Percentiles rank a stretch among this genome's conserved stretches.
These are phyloP conservation scores for Trichophyton equinum DNA, from an alignment of 2,329 filamentous ascomycete species.

Conservation along the genomic window DNA sequence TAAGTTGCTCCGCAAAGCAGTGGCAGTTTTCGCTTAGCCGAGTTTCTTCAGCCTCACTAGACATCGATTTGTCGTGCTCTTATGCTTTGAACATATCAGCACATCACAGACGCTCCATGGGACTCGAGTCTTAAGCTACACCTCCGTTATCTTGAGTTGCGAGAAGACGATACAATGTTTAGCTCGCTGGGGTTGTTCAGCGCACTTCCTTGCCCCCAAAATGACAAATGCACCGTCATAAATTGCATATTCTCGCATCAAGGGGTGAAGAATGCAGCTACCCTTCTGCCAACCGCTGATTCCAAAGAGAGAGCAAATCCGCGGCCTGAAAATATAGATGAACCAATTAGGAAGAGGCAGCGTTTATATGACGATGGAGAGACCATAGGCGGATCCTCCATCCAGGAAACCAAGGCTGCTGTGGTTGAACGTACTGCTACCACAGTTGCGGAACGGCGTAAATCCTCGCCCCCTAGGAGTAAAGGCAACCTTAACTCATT, in stretches of 20 bases:
- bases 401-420: neutral
- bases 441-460: neutral
- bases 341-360: constrained; percentile 24
- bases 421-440: neutral
- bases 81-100: neutral
- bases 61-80: neutral
- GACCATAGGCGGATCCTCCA: neutral
- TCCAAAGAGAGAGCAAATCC: neutral
- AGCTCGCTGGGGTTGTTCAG: constrained; percentile 44
- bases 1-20: neutral
- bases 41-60: neutral
- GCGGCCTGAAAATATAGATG: constrained; percentile 3
- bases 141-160: too few relatives aligned
- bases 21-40: neutral
- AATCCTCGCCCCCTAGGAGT: constrained; percentile 6
- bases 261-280: constrained; percentile 15
- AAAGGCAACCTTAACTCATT: constrained; percentile 16
- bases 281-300: neutral
- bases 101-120: too few relatives aligned
- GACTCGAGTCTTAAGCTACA: neutral
- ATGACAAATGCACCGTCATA: constrained; percentile 38
- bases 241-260: constrained; percentile 48
- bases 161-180: constrained; percentile 36
- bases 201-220: constrained; percentile 41
- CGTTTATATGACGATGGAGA: constrained; percentile 6